Evolutionary conservation across 2,329 filamentous ascomycete genomes (phyloP).

Genomic region (Sporothrix humicola): DNA sequence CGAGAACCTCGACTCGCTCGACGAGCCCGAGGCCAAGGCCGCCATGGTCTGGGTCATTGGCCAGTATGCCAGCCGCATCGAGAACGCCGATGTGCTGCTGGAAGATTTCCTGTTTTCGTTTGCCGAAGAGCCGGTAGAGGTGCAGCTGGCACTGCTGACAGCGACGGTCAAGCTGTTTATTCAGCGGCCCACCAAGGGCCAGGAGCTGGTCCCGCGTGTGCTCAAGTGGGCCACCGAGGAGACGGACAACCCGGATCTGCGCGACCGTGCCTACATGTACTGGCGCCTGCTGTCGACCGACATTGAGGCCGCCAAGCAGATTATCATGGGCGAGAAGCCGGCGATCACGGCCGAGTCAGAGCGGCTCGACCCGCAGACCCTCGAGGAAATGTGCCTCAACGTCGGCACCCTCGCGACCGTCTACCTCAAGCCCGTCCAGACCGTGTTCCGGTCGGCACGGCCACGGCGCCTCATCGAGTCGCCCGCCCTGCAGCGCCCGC

Average conservation of each 20-base stretch:
- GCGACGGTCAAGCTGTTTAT: slow-evolving; percentile 98
- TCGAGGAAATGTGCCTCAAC: slow-evolving; percentile 97
- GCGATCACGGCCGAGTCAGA: slow-evolving; percentile 96
- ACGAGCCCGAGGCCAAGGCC: slow-evolving; percentile 96
- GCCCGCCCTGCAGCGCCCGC: slow-evolving; percentile 81
- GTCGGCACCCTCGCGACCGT: slow-evolving; percentile 96
- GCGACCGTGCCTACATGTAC: slow-evolving; percentile 98
- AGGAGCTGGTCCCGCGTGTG: slow-evolving; percentile 90
- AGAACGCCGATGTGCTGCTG: slow-evolving; percentile 90
- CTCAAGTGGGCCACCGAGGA: slow-evolving; percentile 99
- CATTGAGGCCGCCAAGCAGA: slow-evolving; percentile 79
- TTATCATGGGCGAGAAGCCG: slow-evolving; percentile 98
- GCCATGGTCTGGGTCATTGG: slow-evolving; percentile 99
- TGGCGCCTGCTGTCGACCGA: slow-evolving; percentile 95
- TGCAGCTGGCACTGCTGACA: slow-evolving; percentile 91
- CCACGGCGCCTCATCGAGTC: slow-evolving; percentile 79
- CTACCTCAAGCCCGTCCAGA: slow-evolving; percentile 96
- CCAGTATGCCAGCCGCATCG: slow-evolving; percentile 95
- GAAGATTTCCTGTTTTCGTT: slow-evolving; percentile 96
- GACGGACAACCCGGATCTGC: slow-evolving; percentile 96
- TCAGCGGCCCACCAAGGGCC: slow-evolving; percentile 91
- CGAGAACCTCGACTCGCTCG: slow-evolving; percentile 92
- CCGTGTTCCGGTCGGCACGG: slow-evolving; percentile 89
- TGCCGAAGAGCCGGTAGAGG: slow-evolving; percentile 91
- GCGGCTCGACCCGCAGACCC: slow-evolving; percentile 84